Base-by-base conservation (phyloP, 1,284 basidiomycete species). In the Apiotrichum veenhuisii region DNA sequence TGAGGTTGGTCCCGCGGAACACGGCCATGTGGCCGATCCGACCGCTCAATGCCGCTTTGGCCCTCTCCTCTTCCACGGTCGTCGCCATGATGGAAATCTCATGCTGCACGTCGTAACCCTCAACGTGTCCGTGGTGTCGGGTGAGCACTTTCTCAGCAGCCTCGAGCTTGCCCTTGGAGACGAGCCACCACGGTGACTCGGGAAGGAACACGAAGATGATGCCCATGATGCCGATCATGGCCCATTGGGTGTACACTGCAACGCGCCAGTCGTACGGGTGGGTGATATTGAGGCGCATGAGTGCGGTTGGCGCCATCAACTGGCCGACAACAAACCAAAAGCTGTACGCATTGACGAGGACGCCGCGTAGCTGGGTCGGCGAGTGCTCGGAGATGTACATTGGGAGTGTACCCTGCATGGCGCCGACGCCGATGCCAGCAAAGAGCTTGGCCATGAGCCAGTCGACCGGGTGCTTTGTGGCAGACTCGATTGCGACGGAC, bases 151-250 rank as follows among this genome's bases (percentile, higher is more conserved):
- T 52, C 9, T 59, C 50, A n/a, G 64, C 68, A 8, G 53, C 27
- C 22, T 63, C 63, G 38, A 64, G 22, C 23, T 61, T 61, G 18
- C 65, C 65, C 44, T 62, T 63, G 37, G 45, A 46, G 5, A 60
- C 67, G 10, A 67, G 59, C 68, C 69, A 71, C 68, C 62, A 68
- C 2, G 67, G 67, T 0, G 64, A 64, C 49, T 71, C 69, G 25
- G 69, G 69, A 4, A 71, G 41, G 53, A 68, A 48, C 46, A 68
- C 26, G 57, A 62, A 70, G 52, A 71, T 65, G 51, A 64, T 51
- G 17, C 64, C 43, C 59, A 69, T 64, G 37, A 61, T 18, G 9
- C 63, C 66, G 57, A 68, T 64, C 40, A 66, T 61, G 14, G 49
- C 64, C 65, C 65, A 70, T 52, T 71, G 65, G 12, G 65, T 64